A percentile compares a stretch with the other conserved stretches of the same genome.
These are phyloP conservation scores for Coniferiporia sulphurascens DNA, from an alignment of 1,284 basidiomycete species.

Conservation along the genomic window DNA sequence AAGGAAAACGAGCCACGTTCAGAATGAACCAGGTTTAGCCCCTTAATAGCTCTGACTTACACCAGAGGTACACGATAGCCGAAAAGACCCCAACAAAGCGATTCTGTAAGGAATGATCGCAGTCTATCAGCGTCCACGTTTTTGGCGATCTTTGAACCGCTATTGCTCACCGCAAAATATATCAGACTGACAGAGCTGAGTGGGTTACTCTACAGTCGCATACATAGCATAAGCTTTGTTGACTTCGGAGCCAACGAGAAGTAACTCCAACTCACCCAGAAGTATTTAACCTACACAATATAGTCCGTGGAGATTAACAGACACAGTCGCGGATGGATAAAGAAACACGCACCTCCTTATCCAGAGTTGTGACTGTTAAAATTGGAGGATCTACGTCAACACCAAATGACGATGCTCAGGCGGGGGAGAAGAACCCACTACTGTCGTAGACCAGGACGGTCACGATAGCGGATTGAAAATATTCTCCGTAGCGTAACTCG, in stretches of 20 bases:
- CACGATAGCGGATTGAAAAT: slow-evolving; percentile 3
- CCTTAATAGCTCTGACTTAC: neutral
- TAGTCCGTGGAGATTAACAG: neutral
- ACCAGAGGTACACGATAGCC: neutral
- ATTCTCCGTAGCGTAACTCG: neutral
- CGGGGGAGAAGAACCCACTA: neutral
- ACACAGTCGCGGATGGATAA: neutral
- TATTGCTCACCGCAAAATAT: neutral
- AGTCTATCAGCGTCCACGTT: neutral
- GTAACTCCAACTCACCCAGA: neutral
- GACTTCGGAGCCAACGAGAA: neutral
- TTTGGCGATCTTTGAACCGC: neutral
- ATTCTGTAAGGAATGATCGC: neutral
- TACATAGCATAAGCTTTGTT: neutral
- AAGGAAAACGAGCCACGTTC: neutral
- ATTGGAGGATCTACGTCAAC: neutral
- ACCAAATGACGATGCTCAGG: neutral
- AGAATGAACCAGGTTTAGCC: neutral
- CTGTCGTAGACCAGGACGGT: neutral
- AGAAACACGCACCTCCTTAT: neutral
- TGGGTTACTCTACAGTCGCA: neutral
- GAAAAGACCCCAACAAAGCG: slow-evolving; percentile 3
- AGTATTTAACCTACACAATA: neutral
- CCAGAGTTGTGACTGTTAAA: neutral
- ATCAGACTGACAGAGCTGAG: neutral